Base-by-base conservation (phyloP, 2,329 filamentous ascomycete species). In the Cladosporium velox region DNA sequence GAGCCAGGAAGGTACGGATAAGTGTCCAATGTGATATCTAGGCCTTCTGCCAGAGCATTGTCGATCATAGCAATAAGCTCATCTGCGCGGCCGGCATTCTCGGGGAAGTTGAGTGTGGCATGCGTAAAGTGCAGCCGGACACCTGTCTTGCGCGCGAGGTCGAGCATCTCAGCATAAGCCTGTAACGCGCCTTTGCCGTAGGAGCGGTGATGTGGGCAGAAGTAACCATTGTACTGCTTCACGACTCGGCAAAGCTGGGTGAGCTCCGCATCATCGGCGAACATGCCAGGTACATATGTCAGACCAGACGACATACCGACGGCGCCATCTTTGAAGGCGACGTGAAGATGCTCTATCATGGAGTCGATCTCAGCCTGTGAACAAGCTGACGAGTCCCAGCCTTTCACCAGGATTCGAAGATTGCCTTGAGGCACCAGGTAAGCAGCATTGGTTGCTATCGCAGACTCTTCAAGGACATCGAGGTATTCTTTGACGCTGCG, bases 381-480 rank as follows among this genome's bases (percentile, higher is more conserved):
- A n/a, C 70, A 71, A 15, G 67, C 65, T 12, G 66, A 59, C 6
- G 64, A 67, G 28, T 71, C 70, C 68, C 72, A 74, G 11, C 72
- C 72, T 52, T 73, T 69, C 10, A 72, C 70, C 41, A 74, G 38
- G 21, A 73, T 72, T 15, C 72, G 67, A n/a, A 74, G 62, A 60
- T 74, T 74, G 28, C 72, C 72, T 64, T 74, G 72, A 3, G 72
- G 72, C 30, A 74, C 71, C 4, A 74, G 67, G 57, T 70, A 73
- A 2, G 72, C 72, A 14, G 67, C 72, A 61, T 74, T 74, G 2
- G 72, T 73, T 10, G 72, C 72, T 18, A 69, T 71, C 2, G 62
- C 49, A 26, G 72, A 68, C 10, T 67, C 51, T 57, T 74, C 72
- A 51, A 74, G 66, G 2, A 70, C 67, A 59, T 73, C 68, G 10